Evolutionary conservation across 2,329 filamentous ascomycete genomes (phyloP).

Genomic region (Aureobasidium sp.): DNA sequence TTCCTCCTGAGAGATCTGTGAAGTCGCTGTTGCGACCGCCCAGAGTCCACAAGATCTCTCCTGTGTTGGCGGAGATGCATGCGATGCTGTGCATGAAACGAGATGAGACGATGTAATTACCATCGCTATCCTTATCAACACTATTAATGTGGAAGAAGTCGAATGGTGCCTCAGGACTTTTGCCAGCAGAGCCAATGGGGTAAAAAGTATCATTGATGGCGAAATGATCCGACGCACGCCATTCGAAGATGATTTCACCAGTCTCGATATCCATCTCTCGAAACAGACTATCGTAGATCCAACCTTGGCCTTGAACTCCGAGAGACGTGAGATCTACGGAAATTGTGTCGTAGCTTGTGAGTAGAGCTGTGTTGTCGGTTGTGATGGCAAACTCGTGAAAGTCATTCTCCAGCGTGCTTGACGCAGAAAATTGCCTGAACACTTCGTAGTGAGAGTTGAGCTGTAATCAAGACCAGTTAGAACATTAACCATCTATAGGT

Average conservation of each 20-base stretch:
- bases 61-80: constrained; percentile 38
- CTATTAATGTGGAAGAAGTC: constrained; percentile 50
- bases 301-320: constrained; percentile 26
- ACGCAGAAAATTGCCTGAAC: constrained; percentile 24
- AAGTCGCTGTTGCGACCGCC: constrained; percentile 16
- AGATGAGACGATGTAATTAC: constrained; percentile 46
- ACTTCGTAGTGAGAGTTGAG: constrained; percentile 25
- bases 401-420: constrained; percentile 31
- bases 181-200: constrained; percentile 33
- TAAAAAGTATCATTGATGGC: constrained; percentile 24
- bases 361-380: constrained; percentile 33
- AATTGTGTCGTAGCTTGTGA: constrained; percentile 37
- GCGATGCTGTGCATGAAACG: constrained; percentile 42
- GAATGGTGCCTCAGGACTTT: constrained; percentile 35
- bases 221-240: constrained; percentile 34
- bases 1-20: constrained; percentile 7
- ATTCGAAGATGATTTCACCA: constrained; percentile 34
- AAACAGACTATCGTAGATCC: constrained; percentile 38
- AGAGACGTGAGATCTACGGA: constrained; percentile 22
- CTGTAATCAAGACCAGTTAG: not conserved
- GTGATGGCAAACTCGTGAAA: constrained; percentile 41
- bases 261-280: constrained; percentile 38
- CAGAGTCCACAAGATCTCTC: constrained; percentile 43
- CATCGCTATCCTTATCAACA: constrained; percentile 40
- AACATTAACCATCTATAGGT: not conserved